Base-by-base conservation (phyloP, 768 basidiomycete species). In the Gymnopilus junonius region DNA sequence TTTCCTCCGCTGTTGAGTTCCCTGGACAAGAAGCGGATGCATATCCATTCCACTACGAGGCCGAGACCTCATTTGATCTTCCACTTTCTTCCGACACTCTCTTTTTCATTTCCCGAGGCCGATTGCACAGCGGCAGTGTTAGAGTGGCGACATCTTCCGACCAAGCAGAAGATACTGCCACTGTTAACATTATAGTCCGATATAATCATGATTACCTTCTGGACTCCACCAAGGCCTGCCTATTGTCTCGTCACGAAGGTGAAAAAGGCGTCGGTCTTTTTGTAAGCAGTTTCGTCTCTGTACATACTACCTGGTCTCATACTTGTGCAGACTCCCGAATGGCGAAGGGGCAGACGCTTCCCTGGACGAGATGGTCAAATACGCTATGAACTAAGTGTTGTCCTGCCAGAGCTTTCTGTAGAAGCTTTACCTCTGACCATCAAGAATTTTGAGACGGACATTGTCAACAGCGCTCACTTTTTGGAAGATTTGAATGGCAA, bases 361-460 rank as follows among this genome's bases (percentile, higher is more conserved):
- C 59, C 37, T 27, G 39, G 59, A 21, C 42, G 29, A 4, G 60
- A 62, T 17, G 63, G 71, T 20, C 63, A 51, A 10, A 66, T 80
- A 45, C 66, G 55, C 27, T 81, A 82, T 39, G 75, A 77, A 6
- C 70, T 80, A 14, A 75, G 70, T 17, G 65, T 82, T 14, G 73
- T 70, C 46, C 70, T 85, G 2, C 85, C 83, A 8, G 70, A 64
- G 35, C 20, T 69, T 15, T 68, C 70, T 7, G 65, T 55, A 4
- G 55, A 66, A 14, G 50, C 65, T 20, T 43, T 51, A 8, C 68
- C 71, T 14, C 70, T 77, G 5, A 56, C 65, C 2, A 76, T 88
- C 65, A 79, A 81, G 55, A 69, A 67, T 4, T 76, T 87, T 27
- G 75, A 79, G 60, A 85, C 84, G 4, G 70, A 76, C 35, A 59